Percentiles rank a stretch among this genome's conserved stretches.
phyloP scores from a whole-genome alignment of 192 early-diverging fungal species.

The Backusella macrospora region DNA sequence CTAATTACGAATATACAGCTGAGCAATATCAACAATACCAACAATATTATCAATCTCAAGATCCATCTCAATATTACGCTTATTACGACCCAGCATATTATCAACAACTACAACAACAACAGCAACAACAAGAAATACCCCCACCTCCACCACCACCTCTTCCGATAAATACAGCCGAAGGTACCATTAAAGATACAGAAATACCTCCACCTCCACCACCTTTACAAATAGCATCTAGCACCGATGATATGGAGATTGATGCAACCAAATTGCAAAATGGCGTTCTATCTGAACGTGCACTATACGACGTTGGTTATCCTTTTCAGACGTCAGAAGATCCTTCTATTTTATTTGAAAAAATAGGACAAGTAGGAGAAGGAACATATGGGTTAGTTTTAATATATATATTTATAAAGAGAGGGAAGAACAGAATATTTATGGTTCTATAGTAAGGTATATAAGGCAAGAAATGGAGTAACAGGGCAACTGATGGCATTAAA shows the following conservation, averaged over 20 bases:
- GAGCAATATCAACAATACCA: slow-evolving; percentile 28
- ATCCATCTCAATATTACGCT: slow-evolving; percentile 2
- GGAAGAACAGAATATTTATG: background rate
- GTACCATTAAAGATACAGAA: background rate
- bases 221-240: background rate
- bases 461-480: slow-evolving; percentile 70
- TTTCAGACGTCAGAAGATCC: slow-evolving; percentile 40
- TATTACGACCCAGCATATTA: slow-evolving; percentile 17
- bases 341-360: slow-evolving; percentile 66
- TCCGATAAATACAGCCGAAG: background rate
- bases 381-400: slow-evolving; percentile 66
- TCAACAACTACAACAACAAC: slow-evolving; percentile 7
- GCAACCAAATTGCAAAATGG: background rate
- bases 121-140: background rate
- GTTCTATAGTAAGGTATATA: slow-evolving; percentile 74
- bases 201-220: slow-evolving; percentile 3
- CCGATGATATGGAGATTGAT: background rate
- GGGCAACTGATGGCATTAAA: slow-evolving; percentile 80
- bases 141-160: slow-evolving; percentile 7
- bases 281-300: slow-evolving; percentile 12
- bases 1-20: slow-evolving; percentile 12
- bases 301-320: slow-evolving; percentile 35
- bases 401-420: background rate
- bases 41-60: slow-evolving; percentile 18
- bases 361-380: slow-evolving; percentile 83